Percentiles rank a stretch among this genome's conserved stretches.
Evolutionary conservation across 768 basidiomycete genomes (phyloP).

Genomic region (Lanmaoa rubissima): DNA sequence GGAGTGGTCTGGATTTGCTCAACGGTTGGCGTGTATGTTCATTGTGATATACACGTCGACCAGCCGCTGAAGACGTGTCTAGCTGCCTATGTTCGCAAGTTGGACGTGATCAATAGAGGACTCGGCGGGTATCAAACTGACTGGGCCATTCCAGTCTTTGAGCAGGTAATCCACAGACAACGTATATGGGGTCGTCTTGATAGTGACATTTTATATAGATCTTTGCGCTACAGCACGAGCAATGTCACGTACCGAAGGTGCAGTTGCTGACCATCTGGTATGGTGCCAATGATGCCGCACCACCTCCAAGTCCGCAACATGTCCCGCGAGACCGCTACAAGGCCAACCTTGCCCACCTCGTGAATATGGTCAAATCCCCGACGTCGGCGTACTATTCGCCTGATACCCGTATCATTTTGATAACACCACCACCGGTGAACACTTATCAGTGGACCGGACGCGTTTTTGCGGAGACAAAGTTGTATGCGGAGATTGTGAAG

Average conservation of each 20-base stretch:
- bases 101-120: constrained; percentile 88
- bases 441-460: constrained; percentile 56
- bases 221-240: constrained; percentile 52
- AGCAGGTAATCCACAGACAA: constrained; percentile 47
- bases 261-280: constrained; percentile 86
- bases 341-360: constrained; percentile 60
- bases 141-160: constrained; percentile 79
- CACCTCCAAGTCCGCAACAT: constrained; percentile 65
- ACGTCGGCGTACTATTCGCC: constrained; percentile 67
- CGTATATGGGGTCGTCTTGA: neutral
- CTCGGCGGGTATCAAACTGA: constrained; percentile 82
- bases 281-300: constrained; percentile 84
- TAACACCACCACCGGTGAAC: constrained; percentile 85
- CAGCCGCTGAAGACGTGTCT: neutral
- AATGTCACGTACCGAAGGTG: constrained; percentile 52
- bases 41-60: neutral
- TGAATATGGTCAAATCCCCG: constrained; percentile 60
- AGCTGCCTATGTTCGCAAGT: constrained; percentile 77
- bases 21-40: constrained; percentile 50
- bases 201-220: constrained; percentile 37
- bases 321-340: constrained; percentile 68
- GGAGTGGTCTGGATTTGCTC: constrained; percentile 61
- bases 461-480: constrained; percentile 55
- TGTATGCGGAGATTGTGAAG: constrained; percentile 70
- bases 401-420: constrained; percentile 69